A percentile compares a stretch with the other conserved stretches of the same genome.
These are phyloP conservation scores for Raphanus sativus DNA, from an alignment of 345 rosid species.

Conservation along the genomic window DNA sequence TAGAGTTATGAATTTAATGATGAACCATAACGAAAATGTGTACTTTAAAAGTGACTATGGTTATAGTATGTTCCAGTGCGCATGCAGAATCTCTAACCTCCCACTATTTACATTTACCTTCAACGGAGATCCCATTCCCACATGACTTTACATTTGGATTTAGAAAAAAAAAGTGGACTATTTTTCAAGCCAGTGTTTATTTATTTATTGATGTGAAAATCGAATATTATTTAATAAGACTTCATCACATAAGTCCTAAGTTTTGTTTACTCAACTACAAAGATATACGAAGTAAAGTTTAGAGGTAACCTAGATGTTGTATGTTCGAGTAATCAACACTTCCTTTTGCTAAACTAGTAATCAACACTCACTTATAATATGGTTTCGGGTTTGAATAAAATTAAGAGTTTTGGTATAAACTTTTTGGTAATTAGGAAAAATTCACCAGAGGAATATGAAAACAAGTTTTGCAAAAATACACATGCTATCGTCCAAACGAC, in stretches of 20 bases:
- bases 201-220: background rate
- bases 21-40: constrained; percentile 22
- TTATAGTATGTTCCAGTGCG: constrained; percentile 18
- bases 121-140: constrained; percentile 38
- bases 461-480: background rate
- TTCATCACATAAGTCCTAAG: background rate
- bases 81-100: constrained; percentile 42
- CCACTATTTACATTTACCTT: constrained; percentile 39
- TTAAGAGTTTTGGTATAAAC: background rate
- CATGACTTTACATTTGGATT: constrained; percentile 11
- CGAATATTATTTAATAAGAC: background rate
- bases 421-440: background rate
- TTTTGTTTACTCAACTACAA: too few relatives aligned
- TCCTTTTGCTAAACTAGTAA: background rate
- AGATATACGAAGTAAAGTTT: background rate
- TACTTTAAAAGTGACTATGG: constrained; percentile 25
- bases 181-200: background rate
- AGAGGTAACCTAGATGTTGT: background rate
- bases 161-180: background rate
- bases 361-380: background rate
- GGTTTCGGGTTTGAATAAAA: background rate
- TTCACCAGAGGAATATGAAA: background rate
- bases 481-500: background rate
- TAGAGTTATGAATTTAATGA: constrained; percentile 14
- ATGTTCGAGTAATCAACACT: background rate